Base-by-base conservation (phyloP, 805 yeast genomes). In the Myxozyma monticola region DNA sequence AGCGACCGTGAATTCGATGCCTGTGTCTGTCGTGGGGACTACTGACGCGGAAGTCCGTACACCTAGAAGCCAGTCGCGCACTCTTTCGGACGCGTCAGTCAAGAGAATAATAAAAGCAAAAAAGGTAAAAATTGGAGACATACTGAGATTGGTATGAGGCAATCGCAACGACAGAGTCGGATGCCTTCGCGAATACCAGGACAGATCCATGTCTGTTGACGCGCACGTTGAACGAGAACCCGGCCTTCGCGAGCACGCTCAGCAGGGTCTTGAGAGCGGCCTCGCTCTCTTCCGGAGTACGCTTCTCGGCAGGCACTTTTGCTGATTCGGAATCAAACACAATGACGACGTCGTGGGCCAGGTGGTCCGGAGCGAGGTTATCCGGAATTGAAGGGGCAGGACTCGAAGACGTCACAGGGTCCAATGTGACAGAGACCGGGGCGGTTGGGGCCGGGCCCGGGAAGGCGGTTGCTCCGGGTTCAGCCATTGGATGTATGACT, bases 1-100 rank as follows among this genome's bases (percentile, higher is more conserved):
- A 4, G 83, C 74, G 24, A 53, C 33, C 9, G 53, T 10, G 34
- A 47, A 51, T 6, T 37, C 38, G n/a, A 24, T 42, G 14, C n/a
- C 52, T 15, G 36, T 28, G n/a, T 24, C 22, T n/a, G 21, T 3
- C 9, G 14, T 24, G 2, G 45, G 14, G 1, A 25, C 39, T 6
- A 18, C 35, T 1, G 57, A 56, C 7, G 37, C 45, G n/a, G 51
- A 28, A 4, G 56, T 36, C 22, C 53, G 43, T 4, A 54, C 42
- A n/a, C 57, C 56, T 37, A 44, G 31, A n/a, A 52, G 37, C 53
- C 54, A 54, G 18, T 54, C 59, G n/a, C n/a, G n/a, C n/a, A n/a
- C n/a, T 41, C 56, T 51, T 15, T 7, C 14, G 21, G 15, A 34
- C 34, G 22, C 40, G 7, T 29, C 22, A 46, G 17, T 22, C 4